phyloP scores from a whole-genome alignment of 495 filamentous ascomycete genomes.

The Neurospora sp. region DNA sequence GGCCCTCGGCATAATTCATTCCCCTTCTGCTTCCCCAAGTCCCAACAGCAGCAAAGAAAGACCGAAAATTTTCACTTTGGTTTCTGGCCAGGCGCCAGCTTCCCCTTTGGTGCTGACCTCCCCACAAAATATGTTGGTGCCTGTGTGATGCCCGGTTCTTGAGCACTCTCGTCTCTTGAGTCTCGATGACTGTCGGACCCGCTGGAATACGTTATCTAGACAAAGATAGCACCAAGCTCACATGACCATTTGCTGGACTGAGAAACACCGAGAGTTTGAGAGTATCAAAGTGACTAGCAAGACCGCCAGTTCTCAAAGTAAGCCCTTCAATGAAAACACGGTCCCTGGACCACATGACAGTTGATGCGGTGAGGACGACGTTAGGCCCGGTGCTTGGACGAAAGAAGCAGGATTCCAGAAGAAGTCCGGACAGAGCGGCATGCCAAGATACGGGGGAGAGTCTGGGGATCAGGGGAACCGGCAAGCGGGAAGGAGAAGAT shows the following conservation, averaged over 20 bases:
- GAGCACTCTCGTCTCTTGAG: not conserved
- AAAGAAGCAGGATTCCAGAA: conserved; percentile 1
- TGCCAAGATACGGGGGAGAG: not conserved
- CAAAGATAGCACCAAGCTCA: not conserved
- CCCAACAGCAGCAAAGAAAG: not conserved
- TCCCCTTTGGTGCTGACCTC: not conserved
- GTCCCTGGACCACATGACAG: not conserved
- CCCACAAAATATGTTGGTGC: not conserved
- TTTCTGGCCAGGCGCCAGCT: not conserved
- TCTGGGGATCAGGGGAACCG: not conserved
- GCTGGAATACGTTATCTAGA: not conserved
- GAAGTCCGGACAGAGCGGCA: not conserved
- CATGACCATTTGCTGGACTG: not conserved
- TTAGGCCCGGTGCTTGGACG: not conserved
- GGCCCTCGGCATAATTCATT: not conserved
- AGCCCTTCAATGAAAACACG: not conserved
- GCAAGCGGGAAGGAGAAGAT: not conserved
- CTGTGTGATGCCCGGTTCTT: not conserved
- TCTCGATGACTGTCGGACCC: not conserved
- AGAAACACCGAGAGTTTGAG: not conserved
- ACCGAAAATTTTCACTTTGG: not conserved
- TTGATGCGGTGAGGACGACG: not conserved
- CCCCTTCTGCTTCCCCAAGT: not conserved
- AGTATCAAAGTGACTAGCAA: not conserved
- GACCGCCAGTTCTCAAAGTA: not conserved